Evolutionary conservation across 306 rosid species (phyloP), one percentile per base, ranked within the genome.

Genomic region (Lathyrus aphaca): DNA sequence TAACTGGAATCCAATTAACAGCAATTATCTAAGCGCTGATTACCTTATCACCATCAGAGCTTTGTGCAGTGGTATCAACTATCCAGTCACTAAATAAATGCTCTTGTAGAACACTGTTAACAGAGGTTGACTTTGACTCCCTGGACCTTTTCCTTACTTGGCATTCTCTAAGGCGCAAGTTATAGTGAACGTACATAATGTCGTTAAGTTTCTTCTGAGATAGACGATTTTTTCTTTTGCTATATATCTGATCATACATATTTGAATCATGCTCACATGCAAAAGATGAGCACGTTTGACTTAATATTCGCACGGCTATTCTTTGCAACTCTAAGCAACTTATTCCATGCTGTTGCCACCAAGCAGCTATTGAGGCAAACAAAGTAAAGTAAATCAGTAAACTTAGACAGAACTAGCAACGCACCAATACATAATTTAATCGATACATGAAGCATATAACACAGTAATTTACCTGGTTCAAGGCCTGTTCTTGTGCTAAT

Each of bases 311-410:
- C 18, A 93, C 93, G 11, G 98, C 96, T 75, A 92, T 85, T 44
- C 86, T 85, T 82, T 88, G 98, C 86, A 92, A 81, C 82, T 92
- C 96, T 38, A 88, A 82, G 87, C 96, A 92, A 81, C 93, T 83
- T 83, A 92, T 92, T 83, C 98, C 96, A 78, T 92, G 98, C 64
- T 93, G 97, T 84, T 90, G 97, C 98, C 98, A 93, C 98, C 98
- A 93, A 19, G 97, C 94, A 80, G 96, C 98, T 93, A 72, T 74
- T 65, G 75, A 62, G 13, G 49, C 17, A 25, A 30, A 72, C 68
- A 75, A 73, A 44, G 64, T 27, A 68, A 43, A 58, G 53, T 50
- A 79, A 74, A 71, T 39, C 30, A 35, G 69, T 51, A 43, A 76
- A 64, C 11, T 51, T 45, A 57, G 10, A 67, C 32, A 37, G 14